A percentile compares a stretch with the other conserved stretches of the same genome.
Evolutionary conservation across 2,329 filamentous ascomycete genomes (phyloP).

Genomic region (Hypoxylon sp.): DNA sequence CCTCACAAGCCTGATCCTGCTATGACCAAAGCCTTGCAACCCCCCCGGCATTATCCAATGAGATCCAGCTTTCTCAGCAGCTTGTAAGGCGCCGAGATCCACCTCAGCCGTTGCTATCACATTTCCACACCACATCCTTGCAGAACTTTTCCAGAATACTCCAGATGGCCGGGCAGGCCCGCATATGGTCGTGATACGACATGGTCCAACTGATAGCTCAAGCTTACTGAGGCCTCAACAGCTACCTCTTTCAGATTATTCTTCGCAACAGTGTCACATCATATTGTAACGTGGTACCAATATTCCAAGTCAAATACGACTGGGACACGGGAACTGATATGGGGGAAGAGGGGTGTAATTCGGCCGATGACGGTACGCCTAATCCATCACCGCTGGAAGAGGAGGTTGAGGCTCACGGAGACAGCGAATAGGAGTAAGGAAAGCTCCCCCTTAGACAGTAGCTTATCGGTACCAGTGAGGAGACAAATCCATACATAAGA

Average conservation of each 20-base stretch:
- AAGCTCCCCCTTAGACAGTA: constrained; percentile 2
- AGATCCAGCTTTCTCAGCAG: constrained; percentile 47
- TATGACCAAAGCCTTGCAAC: constrained; percentile 37
- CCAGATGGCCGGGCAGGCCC: constrained; percentile 39
- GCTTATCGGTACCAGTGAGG: constrained; percentile 6
- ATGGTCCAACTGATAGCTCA: constrained; percentile 32
- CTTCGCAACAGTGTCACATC: constrained; percentile 45
- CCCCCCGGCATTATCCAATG: constrained; percentile 40
- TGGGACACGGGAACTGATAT: constrained; percentile 32
- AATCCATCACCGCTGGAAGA: constrained; percentile 18
- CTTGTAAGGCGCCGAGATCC: constrained; percentile 49
- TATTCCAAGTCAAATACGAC: constrained; percentile 38
- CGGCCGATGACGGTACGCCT: constrained; percentile 30
- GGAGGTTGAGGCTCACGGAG: constrained; percentile 28
- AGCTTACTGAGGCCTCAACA: constrained; percentile 41
- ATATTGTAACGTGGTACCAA: constrained; percentile 46
- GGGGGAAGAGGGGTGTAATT: constrained; percentile 34
- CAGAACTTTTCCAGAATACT: constrained; percentile 26
- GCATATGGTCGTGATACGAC: constrained; percentile 39
- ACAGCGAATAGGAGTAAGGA: constrained; percentile 24
- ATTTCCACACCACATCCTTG: constrained; percentile 32
- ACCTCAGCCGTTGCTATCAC: constrained; percentile 46
- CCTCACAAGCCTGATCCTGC: constrained; percentile 38
- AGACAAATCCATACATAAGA: constrained; percentile 3
- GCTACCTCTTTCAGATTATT: constrained; percentile 45